Base-by-base conservation (phyloP, 176 grass and related monocot genomes). In the Bonia amplexicaulis region DNA sequence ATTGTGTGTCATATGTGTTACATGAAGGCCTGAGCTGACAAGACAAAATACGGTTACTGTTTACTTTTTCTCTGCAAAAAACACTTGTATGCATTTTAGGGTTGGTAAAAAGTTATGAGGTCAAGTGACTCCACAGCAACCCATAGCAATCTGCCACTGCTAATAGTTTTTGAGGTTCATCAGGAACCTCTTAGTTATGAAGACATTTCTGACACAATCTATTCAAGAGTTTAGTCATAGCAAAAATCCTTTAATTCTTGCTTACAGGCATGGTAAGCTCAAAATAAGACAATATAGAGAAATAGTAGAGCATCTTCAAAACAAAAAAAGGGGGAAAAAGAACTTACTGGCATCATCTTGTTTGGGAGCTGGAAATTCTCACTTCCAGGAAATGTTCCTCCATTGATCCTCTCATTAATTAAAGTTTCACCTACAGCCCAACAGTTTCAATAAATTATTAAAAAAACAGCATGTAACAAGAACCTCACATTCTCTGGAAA, bases 301-400 rank as follows among this genome's bases (percentile, higher is more conserved):
- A 33, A 39, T 31, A 54, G 16, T 57, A 44, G 10, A 46, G 12
- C 25, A 55, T 39, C 9, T 81, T 68, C 61, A 46, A 44, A 54
- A 74, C 7, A 31, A 29, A 46, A 42, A 52, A 44, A 2, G 58
- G 31, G 42, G 44, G 1, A 51, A 37, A 37, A 37, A 5, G 0
- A 86, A 93, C 85, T 93, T 88, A 93, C 95, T 82, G 95, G 92
- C 95, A 97, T 97, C 90, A 93, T 88, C 82, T 97, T 97, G 90
- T 97, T 91, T 1, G 92, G 95, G 65, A 97, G 76, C 79, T 90
- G 91, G 64, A 97, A 90, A 85, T 81, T 89, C 48, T 97, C 95
- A 90, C 90, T 91, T 86, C 91, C 95, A 51, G 85, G 90, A 84
- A 95, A 97, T 59, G 85, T 91, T 90, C 95, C 95, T 72, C 92